Evolutionary conservation across 345 rosid species (phyloP).

Genomic region (Pugionium cornutum): DNA sequence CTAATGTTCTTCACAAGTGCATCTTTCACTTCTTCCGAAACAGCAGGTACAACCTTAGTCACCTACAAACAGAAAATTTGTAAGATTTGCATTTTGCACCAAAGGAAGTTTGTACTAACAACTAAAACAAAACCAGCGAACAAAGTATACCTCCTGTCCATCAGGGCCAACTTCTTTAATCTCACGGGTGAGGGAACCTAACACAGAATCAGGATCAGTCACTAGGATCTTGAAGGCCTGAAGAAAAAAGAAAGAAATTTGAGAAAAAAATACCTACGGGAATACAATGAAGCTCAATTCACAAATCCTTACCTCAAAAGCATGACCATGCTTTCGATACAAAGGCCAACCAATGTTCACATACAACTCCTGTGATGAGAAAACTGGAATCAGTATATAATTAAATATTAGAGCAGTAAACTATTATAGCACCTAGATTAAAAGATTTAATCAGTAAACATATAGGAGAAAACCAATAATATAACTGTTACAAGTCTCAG

Average conservation of each 20-base stretch:
- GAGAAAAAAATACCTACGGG: not conserved
- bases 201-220: slow-evolving; percentile 84
- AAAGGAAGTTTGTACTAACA: slow-evolving; percentile 10
- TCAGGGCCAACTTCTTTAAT: slow-evolving; percentile 83
- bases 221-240: slow-evolving; percentile 95
- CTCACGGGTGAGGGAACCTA: slow-evolving; percentile 77
- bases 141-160: slow-evolving; percentile 74
- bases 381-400: too few species aligned
- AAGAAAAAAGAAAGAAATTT: slow-evolving; percentile 5
- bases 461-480: not conserved
- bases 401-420: too few species aligned
- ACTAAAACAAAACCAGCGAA: slow-evolving; percentile 5
- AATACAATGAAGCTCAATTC: not conserved
- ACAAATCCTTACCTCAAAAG: slow-evolving; percentile 75
- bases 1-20: slow-evolving; percentile 78
- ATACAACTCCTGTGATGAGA: slow-evolving; percentile 95
- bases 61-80: slow-evolving; percentile 47
- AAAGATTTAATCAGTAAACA: not conserved
- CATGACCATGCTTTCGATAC: slow-evolving; percentile 89
- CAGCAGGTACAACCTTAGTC: slow-evolving; percentile 78
- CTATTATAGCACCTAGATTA: not conserved
- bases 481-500: not conserved
- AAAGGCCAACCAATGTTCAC: slow-evolving; percentile 90
- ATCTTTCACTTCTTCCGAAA: slow-evolving; percentile 85
- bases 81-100: slow-evolving; percentile 7